Evolutionary conservation across 495 filamentous ascomycete genomes (phyloP), one percentile per base, ranked within the genome.

Genomic region (Bathelium albidoporum): DNA sequence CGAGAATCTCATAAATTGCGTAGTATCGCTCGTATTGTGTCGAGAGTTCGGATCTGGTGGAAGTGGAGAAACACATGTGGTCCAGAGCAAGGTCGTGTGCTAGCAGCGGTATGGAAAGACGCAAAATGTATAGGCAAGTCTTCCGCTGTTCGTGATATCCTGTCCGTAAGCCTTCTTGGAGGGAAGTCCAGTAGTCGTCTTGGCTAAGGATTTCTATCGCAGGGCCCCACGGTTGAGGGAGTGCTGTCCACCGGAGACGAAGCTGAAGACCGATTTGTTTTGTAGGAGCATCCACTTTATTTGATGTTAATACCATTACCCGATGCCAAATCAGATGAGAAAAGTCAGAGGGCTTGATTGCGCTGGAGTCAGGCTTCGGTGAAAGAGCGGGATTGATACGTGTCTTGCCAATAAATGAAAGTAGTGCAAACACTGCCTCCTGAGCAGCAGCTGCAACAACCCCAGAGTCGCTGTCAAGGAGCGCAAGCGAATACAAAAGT

Each of bases 121-220:
- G 71, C 24, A 80, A 65, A 34, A 80, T 79, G 26, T 72, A 69
- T 4, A 80, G 69, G 59, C 77, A 78, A 39, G 73, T 71, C 66
- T 80, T 80, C 18, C 77, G 71, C 59, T 74, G 74, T 62, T 79
- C 78, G 2, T 62, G 67, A 60, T 72, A 75, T 0, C 78, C 78
- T 18, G 60, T 61, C 28, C 72, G 65, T 12, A 80, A 70, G 1
- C 78, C 75, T 26, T 68, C 41, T 59, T 70, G 74, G n/a, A 80
- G 62, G 14, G 73, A 63, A 18, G 55, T 39, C 78, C 78, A 80
- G 58, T 80, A 80, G 12, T 68, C 41, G 28, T 68, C 62, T 1
- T 73, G 49, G 16, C 24, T 16, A 9, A 55, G 20, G 0, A 55
- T 2, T 26, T 55, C 2, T 60, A 16, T 66, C 34, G 29, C 77